These are phyloP conservation scores for Umbelopsis sp. DNA, from an alignment of 192 early-diverging fungal genomes.

Conservation along the genomic window DNA sequence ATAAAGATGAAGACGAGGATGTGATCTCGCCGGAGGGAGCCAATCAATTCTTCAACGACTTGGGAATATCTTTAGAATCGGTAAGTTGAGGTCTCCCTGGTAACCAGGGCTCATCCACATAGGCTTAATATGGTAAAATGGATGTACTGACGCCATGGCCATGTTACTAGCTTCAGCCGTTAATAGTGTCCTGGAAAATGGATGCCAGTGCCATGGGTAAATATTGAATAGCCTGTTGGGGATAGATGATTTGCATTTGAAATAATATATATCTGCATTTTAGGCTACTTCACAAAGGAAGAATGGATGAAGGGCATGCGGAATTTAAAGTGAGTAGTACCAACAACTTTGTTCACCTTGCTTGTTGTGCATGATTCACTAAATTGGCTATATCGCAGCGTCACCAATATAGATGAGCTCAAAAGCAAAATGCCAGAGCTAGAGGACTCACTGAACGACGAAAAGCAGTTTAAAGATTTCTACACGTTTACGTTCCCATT, in stretches of 20 bases:
- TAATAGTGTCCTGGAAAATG: conserved; percentile 29
- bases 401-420: neutral
- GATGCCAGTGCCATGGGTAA: conserved; percentile 29
- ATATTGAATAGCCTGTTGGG: neutral
- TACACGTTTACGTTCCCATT: conserved; percentile 26
- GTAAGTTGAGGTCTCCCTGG: neutral
- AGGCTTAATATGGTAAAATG: neutral
- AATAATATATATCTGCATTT: neutral
- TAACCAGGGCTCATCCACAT: neutral
- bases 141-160: no score
- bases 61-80: conserved; percentile 25
- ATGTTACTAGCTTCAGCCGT: conserved; percentile 6
- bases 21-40: conserved; percentile 27
- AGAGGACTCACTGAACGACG: neutral
- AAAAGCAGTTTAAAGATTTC: conserved; percentile 13
- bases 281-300: conserved; percentile 25
- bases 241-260: neutral
- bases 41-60: conserved; percentile 26
- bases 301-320: conserved; percentile 29
- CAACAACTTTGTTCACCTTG: no score
- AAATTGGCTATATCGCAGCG: neutral
- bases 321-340: conserved; percentile 4
- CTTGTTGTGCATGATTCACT: neutral
- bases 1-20: conserved; percentile 23
- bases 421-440: neutral